Evolutionary conservation across 306 rosid genomes (phyloP).

Genomic region (Casuarina glauca): DNA sequence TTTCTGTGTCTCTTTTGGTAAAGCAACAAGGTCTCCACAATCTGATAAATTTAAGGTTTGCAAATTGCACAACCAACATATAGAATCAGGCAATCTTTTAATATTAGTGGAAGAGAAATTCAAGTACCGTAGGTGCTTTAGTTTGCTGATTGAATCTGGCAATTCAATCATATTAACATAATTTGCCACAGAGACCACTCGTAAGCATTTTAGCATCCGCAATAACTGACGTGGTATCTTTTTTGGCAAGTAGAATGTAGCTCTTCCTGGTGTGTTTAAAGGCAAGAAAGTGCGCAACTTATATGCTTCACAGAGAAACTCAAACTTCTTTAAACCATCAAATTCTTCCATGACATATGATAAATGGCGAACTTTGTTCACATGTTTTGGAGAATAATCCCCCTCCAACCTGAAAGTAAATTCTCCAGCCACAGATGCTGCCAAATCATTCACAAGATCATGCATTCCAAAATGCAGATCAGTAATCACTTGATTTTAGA

Average conservation of each 20-base stretch:
- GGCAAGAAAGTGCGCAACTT: conserved; percentile 26
- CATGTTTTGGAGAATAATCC: not conserved
- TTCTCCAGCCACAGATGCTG: conserved; percentile 25
- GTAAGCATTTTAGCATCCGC: not conserved
- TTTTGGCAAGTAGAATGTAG: too few species aligned
- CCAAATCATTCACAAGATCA: conserved; percentile 39
- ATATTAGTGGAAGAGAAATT: not conserved
- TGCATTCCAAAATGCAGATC: conserved; percentile 26
- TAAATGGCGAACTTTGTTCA: conserved; percentile 26
- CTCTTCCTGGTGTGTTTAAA: not conserved
- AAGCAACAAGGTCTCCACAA: too few species aligned
- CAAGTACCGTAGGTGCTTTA: conserved; percentile 20
- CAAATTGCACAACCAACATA: conserved; percentile 10
- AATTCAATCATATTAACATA: not conserved
- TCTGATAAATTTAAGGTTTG: conserved; percentile 7
- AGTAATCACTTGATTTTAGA: not conserved
- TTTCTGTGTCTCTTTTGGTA: too few species aligned
- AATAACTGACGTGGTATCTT: not conserved
- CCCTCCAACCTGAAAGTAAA: conserved; percentile 14
- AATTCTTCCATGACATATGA: conserved; percentile 19
- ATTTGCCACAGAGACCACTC: not conserved
- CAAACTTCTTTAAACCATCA: conserved; percentile 31
- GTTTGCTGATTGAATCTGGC: conserved; percentile 2
- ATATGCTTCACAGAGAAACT: conserved; percentile 15
- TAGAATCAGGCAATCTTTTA: conserved; percentile 3